Evolutionary conservation across 2,329 filamentous ascomycete species (phyloP).

Genomic region (Clarireedia paspali): DNA sequence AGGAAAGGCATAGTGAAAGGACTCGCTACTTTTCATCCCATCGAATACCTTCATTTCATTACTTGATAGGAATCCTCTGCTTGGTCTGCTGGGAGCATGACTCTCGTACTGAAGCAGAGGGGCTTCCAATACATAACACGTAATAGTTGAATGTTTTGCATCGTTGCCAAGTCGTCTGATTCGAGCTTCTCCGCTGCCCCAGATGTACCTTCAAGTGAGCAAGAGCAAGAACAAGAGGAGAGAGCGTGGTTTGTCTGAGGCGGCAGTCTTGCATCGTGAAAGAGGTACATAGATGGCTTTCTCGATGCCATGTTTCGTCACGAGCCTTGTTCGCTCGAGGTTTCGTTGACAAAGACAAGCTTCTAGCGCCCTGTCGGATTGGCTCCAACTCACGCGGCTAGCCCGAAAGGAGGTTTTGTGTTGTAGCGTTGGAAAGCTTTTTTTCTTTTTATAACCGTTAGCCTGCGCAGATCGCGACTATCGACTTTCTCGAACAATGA

Average conservation of each 20-base stretch:
- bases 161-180: conserved; percentile 1
- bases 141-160: conserved; percentile 4
- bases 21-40: neutral
- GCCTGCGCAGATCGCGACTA: neutral
- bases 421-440: too few species aligned
- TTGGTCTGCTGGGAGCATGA: too few species aligned
- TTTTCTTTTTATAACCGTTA: too few species aligned
- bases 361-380: neutral
- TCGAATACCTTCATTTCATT: conserved; percentile 6
- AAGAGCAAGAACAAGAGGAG: too few species aligned
- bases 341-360: conserved; percentile 6
- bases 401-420: too few species aligned
- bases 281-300: too few species aligned
- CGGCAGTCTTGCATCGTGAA: too few species aligned
- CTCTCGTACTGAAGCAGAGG: neutral
- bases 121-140: conserved; percentile 2
- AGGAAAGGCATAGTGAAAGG: neutral
- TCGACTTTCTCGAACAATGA: neutral
- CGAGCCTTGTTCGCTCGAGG: too few species aligned
- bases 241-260: neutral
- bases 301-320: neutral
- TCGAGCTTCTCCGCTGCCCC: conserved; percentile 3
- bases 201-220: neutral
- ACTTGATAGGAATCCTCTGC: neutral
- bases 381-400: neutral